Conservation (phyloP, 2,329 filamentous ascomycete genomes). For the Hypoxylon sp. region DNA sequence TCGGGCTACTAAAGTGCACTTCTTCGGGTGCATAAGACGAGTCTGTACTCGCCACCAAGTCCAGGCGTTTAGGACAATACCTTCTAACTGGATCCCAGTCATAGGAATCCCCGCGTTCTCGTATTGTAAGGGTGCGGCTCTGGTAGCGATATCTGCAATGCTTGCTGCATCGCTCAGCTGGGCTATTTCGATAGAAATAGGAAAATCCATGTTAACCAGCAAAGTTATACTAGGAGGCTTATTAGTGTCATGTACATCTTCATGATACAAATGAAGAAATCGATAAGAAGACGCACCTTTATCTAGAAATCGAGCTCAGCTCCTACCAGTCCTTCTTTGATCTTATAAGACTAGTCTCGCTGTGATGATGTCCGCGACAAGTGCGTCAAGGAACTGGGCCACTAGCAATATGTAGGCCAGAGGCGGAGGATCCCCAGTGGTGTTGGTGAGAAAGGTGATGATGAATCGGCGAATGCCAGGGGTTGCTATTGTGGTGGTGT, state of each 20-base stretch:
- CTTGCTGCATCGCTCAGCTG: background rate
- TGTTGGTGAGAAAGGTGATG: background rate
- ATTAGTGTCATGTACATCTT: background rate
- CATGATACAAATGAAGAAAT: background rate
- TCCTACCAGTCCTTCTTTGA: background rate
- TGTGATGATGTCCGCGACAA: too few species aligned
- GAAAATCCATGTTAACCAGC: background rate
- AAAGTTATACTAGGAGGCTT: background rate
- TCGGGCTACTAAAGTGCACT: background rate
- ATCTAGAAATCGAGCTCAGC: too few species aligned
- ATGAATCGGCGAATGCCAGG: background rate
- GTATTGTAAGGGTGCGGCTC: background rate
- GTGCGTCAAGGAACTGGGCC: background rate
- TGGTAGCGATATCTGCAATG: background rate
- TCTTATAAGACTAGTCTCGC: slow-evolving; percentile 1
- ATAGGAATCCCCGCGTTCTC: background rate
- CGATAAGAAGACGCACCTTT: background rate
- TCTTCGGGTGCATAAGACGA: background rate
- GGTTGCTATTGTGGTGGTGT: background rate
- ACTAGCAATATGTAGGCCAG: background rate
- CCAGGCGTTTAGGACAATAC: background rate
- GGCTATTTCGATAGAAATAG: background rate
- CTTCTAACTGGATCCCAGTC: background rate
- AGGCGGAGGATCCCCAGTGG: too few species aligned
- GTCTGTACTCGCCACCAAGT: background rate